A percentile compares a stretch with the other conserved stretches of the same genome.
phyloP scores from a whole-genome alignment of 129 eudicot genomes.

The Helichrysum umbraculigerum region DNA sequence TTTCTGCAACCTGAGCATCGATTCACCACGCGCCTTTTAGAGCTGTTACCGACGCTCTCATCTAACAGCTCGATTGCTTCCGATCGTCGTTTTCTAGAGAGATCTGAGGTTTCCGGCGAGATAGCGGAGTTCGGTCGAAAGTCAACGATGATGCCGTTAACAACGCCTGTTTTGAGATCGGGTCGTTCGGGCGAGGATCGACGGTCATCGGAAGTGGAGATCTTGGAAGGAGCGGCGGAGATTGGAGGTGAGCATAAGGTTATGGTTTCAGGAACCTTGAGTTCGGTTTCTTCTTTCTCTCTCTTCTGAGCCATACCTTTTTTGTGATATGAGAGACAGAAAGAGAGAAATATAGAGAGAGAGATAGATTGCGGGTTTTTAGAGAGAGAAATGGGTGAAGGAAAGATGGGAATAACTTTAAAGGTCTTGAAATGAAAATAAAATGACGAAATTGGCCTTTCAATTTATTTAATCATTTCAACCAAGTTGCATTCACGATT shows the following conservation, averaged over 20 bases:
- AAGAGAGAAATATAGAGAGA: constrained; percentile 1
- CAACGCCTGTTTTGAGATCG: constrained; percentile 34
- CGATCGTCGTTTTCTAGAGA: constrained; percentile 20
- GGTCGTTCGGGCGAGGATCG: constrained; percentile 36
- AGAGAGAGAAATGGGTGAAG: constrained; percentile 23
- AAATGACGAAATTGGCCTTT: constrained; percentile 10
- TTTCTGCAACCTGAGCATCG: constrained; percentile 68
- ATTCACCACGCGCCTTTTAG: constrained; percentile 48
- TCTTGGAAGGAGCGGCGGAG: constrained; percentile 32
- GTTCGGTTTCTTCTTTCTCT: constrained; percentile 73
- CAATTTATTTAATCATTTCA: not conserved
- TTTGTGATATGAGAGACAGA: constrained; percentile 17
- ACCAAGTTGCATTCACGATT: not conserved
- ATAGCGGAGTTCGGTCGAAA: constrained; percentile 26
- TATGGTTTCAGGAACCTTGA: constrained; percentile 53
- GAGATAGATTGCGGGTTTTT: constrained; percentile 4
- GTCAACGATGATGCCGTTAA: constrained; percentile 31
- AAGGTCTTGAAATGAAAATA: constrained; percentile 19
- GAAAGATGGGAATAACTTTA: constrained; percentile 24
- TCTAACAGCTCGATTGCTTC: constrained; percentile 26
- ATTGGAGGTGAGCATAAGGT: constrained; percentile 42
- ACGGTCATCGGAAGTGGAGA: constrained; percentile 31
- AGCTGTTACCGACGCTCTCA: not conserved
- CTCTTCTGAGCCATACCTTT: constrained; percentile 61
- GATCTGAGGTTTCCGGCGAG: constrained; percentile 35